A percentile compares a stretch with the other conserved stretches of the same genome.
Conservation (phyloP, 495 filamentous ascomycete species). For the Oidiodendron maius region DNA sequence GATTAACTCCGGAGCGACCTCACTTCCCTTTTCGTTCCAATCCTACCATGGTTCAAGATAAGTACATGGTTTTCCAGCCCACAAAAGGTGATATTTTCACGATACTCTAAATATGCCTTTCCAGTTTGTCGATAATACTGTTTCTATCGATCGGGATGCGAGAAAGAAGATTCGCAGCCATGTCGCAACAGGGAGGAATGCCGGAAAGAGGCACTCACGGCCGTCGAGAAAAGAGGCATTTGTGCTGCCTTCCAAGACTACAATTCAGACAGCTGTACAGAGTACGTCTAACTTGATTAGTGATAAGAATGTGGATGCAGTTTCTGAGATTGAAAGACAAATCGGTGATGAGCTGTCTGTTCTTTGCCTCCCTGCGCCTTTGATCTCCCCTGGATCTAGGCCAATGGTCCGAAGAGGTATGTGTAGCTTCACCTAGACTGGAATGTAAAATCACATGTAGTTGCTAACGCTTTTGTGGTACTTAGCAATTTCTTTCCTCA, state of each 20-base stretch:
- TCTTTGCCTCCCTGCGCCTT: neutral
- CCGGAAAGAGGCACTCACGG: conserved; percentile 9
- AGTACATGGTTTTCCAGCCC: too few relatives aligned
- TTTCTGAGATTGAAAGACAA: conserved; percentile 1
- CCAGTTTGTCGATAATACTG: conserved; percentile 16
- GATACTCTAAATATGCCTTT: too few relatives aligned
- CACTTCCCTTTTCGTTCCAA: too few relatives aligned
- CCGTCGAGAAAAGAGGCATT: conserved; percentile 10
- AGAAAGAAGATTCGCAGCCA: conserved; percentile 19
- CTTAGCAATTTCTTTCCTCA: conserved; percentile 7
- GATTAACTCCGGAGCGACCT: too few relatives aligned
- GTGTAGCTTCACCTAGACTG: neutral
- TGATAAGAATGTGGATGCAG: neutral
- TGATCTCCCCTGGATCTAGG: neutral
- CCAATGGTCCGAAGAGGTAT: neutral
- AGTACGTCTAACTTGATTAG: neutral
- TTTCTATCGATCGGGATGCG: conserved; percentile 13
- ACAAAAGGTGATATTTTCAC: too few relatives aligned
- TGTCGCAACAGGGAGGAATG: conserved; percentile 19
- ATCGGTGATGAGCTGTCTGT: conserved; percentile 5
- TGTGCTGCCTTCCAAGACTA: neutral
- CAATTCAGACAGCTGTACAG: neutral
- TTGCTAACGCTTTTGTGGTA: neutral
- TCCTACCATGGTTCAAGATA: too few relatives aligned
- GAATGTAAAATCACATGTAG: neutral